Evolutionary conservation across 805 yeast species (phyloP).

Genomic region (Myxozyma geophila): DNA sequence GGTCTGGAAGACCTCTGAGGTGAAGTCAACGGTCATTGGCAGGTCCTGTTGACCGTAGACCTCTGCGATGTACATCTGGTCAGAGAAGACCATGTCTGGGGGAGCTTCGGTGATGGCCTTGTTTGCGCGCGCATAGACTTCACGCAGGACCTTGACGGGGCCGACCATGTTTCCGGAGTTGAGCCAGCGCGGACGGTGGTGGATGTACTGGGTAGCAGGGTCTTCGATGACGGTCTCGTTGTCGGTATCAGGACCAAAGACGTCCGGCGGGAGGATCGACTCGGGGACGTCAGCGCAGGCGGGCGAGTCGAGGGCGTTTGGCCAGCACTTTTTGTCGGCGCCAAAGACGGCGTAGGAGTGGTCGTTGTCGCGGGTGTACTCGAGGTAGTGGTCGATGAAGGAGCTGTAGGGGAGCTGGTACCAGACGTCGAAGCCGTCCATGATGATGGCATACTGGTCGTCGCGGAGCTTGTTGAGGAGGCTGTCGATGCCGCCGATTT

Average conservation of each 20-base stretch:
- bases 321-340: conserved; percentile 38
- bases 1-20: conserved; percentile 33
- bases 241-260: conserved; percentile 34
- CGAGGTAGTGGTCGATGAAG: conserved; percentile 21
- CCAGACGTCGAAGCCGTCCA: conserved; percentile 38
- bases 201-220: conserved; percentile 13
- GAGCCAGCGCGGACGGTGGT: conserved; percentile 36
- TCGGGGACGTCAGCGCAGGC: conserved; percentile 33
- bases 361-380: conserved; percentile 2
- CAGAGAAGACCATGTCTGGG: conserved; percentile 29
- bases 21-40: conserved; percentile 30
- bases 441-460: conserved; percentile 30
- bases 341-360: conserved; percentile 26
- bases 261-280: conserved; percentile 33
- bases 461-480: conserved; percentile 15
- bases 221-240: conserved; percentile 11
- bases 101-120: conserved; percentile 29
- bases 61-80: conserved; percentile 36
- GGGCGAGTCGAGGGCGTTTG: conserved; percentile 29
- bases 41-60: conserved; percentile 33
- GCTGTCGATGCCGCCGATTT: conserved; percentile 28
- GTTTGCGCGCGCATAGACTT: conserved; percentile 31
- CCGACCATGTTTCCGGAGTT: conserved; percentile 36
- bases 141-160: conserved; percentile 23
- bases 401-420: conserved; percentile 32